phyloP scores from a whole-genome alignment of 106 monocot genomes.

The Dendrobium nobile region DNA sequence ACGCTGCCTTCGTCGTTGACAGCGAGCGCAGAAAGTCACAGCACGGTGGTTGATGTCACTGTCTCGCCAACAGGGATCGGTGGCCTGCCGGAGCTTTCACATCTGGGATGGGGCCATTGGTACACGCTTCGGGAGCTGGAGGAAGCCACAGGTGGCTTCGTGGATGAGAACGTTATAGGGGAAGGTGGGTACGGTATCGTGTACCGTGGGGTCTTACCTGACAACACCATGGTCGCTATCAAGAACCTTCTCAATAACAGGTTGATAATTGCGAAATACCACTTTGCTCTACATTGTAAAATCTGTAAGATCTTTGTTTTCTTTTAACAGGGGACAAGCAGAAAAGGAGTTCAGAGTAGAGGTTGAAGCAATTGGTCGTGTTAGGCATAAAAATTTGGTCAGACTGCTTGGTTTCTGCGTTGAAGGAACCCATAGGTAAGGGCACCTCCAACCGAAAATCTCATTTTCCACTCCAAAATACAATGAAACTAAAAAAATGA shows the following conservation, averaged over 20 bases:
- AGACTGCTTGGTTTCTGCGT: slow-evolving; percentile 37
- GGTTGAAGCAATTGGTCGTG: slow-evolving; percentile 35
- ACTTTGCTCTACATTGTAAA: not conserved
- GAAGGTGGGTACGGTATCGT: slow-evolving; percentile 63
- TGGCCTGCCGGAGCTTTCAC: slow-evolving; percentile 18
- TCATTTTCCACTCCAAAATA: too few relatives aligned
- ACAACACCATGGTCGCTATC: slow-evolving; percentile 31
- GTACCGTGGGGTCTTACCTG: slow-evolving; percentile 36
- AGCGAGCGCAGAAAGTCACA: slow-evolving; percentile 17
- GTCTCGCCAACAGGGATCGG: not conserved
- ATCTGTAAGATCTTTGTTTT: not conserved
- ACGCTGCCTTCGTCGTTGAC: not conserved
- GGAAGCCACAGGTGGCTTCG: slow-evolving; percentile 36
- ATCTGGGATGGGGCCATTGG: slow-evolving; percentile 44
- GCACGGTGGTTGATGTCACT: slow-evolving; percentile 1
- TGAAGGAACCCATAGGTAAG: slow-evolving; percentile 30
- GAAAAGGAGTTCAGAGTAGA: slow-evolving; percentile 40
- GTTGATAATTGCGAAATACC: slow-evolving; percentile 7
- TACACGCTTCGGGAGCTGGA: slow-evolving; percentile 51
- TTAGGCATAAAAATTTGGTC: slow-evolving; percentile 39
- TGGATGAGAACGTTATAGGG: slow-evolving; percentile 47
- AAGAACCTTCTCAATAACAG: slow-evolving; percentile 60
- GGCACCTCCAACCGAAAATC: too few relatives aligned
- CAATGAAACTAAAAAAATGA: too few relatives aligned
- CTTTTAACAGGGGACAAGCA: slow-evolving; percentile 24